These are phyloP conservation scores for Thalia dealbata DNA, from an alignment of 176 grass and related monocot genomes.

Conservation along the genomic window DNA sequence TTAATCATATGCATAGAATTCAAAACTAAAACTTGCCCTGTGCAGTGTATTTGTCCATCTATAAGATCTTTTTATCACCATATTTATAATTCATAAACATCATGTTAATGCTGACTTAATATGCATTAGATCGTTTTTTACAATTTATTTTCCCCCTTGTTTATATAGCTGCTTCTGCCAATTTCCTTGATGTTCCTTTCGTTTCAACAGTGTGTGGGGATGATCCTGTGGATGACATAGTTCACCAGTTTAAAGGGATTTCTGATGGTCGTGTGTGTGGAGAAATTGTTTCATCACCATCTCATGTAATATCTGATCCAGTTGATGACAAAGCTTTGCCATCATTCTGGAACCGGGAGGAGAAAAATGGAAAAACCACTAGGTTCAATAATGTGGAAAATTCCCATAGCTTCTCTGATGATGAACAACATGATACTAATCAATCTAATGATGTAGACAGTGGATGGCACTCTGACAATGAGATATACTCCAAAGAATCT, in stretches of 20 bases:
- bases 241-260: slow-evolving; percentile 80
- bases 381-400: slow-evolving; percentile 38
- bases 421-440: slow-evolving; percentile 57
- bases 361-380: slow-evolving; percentile 35
- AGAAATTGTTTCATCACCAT: slow-evolving; percentile 41
- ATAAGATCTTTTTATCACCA: too few relatives aligned
- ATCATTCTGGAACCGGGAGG: slow-evolving; percentile 56
- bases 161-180: background rate
- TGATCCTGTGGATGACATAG: slow-evolving; percentile 92
- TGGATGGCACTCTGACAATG: slow-evolving; percentile 77
- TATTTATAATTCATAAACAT: too few relatives aligned
- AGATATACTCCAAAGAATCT: too few relatives aligned
- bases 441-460: slow-evolving; percentile 34
- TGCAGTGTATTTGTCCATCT: too few relatives aligned
- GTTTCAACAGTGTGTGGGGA: slow-evolving; percentile 62
- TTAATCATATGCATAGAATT: too few relatives aligned
- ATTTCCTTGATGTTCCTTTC: background rate
- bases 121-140: too few relatives aligned
- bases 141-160: too few relatives aligned
- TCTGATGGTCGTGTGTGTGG: slow-evolving; percentile 55
- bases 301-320: slow-evolving; percentile 22
- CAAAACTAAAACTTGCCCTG: too few relatives aligned
- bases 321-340: slow-evolving; percentile 40
- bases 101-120: too few relatives aligned
- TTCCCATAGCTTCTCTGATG: slow-evolving; percentile 66